Base-by-base conservation (phyloP, 345 rosid species). In the Pseudoturritis turrita region DNA sequence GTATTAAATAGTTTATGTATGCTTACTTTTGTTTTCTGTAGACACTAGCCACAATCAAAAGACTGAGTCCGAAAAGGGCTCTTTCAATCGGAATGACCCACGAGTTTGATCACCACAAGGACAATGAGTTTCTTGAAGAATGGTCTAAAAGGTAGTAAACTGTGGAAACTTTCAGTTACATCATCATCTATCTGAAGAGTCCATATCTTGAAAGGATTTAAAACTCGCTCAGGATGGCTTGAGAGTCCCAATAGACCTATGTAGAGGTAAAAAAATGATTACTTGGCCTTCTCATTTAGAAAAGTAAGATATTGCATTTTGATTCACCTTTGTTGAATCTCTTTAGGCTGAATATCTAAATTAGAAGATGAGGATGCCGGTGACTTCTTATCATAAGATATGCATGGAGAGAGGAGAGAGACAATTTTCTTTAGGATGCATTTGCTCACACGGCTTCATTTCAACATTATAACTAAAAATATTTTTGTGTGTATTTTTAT, bases 61-160 rank as follows among this genome's bases (percentile, higher is more conserved):
- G 85, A 75, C 71, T 95, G 44, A 75, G 86, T 65, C 98, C 99
- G 4, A 91, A 88, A 77, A 84, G 66, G 63, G 97, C 96, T 76
- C 87, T 91, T 47, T 68, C 91, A 53, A 79, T 89, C n/a, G 98
- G 99, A 68, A 86, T 95, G 99, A 89, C 96, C 29, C 99, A 95
- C 68, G 89, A 88, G 70, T 91, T 91, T 75, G 97, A 95, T 79
- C 98, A 95, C 81, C 49, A 82, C 67, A 87, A 80, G 83, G 96
- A 89, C 85, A 91, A 91, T 50, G 88, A 83, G 58, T 87, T 81
- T 78, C 86, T 95, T 44, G 63, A 35, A 40, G 94, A 91, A 77
- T 91, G 99, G 99, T 91, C 98, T 44, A 55, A 74, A 68, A 87
- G 98, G 97, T 95, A 81, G 2, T 47, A 18, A 31, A 17, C 51